Conservation (phyloP, 2,329 filamentous ascomycete genomes). For the Paecilomyces fulvus region DNA sequence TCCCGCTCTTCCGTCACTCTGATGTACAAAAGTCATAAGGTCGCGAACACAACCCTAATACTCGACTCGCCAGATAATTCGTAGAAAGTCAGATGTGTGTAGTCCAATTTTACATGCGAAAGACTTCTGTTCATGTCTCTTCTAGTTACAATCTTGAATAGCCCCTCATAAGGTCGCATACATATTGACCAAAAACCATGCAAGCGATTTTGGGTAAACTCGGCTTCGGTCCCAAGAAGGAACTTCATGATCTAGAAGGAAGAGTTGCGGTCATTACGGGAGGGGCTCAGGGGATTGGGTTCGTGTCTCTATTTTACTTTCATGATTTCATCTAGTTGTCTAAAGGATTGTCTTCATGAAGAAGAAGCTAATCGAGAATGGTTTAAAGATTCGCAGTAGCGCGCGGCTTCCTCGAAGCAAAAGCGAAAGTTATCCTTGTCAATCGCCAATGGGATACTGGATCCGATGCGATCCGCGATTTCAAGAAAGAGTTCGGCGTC, state of each 20-base stretch:
- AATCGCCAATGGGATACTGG: conserved; percentile 34
- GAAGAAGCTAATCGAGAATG: not conserved
- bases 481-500: conserved; percentile 18
- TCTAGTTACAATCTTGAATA: not conserved
- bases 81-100: not conserved
- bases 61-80: not conserved
- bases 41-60: not conserved
- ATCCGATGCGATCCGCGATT: conserved; percentile 23
- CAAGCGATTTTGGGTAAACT: conserved; percentile 31
- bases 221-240: conserved; percentile 26
- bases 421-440: conserved; percentile 31
- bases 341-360: too few relatives aligned
- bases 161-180: not conserved
- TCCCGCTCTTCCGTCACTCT: not conserved
- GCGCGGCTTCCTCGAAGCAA: conserved; percentile 24
- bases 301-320: not conserved
- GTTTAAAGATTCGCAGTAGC: conserved; percentile 22
- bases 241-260: conserved; percentile 28
- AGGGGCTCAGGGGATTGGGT: conserved; percentile 33
- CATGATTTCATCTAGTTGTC: not conserved
- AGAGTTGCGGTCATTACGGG: conserved; percentile 33
- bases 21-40: not conserved
- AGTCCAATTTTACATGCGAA: not conserved
- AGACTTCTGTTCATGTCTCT: too few relatives aligned
- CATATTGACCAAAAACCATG: conserved; percentile 17